Conservation (phyloP, 2,329 filamentous ascomycete species). For the Fusarium tupiense region DNA sequence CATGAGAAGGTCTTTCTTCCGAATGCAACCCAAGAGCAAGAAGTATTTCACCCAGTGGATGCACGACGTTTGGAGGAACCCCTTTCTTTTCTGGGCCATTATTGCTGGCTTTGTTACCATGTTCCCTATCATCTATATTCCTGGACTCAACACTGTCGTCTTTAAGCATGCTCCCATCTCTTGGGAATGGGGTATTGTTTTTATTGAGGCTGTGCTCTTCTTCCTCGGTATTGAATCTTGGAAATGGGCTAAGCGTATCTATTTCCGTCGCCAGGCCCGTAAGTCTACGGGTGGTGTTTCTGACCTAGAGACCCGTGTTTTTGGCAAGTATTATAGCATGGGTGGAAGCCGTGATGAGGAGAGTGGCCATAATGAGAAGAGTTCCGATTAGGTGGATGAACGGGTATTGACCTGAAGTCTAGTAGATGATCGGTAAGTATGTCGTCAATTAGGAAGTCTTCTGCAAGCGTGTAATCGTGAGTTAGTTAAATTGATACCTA, state of each 20-base stretch:
- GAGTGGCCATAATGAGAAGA: conserved; percentile 8
- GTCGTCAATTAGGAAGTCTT: neutral
- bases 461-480: neutral
- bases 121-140: conserved; percentile 65
- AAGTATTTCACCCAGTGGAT: conserved; percentile 73
- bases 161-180: conserved; percentile 67
- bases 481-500: neutral
- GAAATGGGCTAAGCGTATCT: conserved; percentile 67
- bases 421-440: neutral
- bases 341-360: conserved; percentile 37
- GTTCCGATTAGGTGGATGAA: neutral
- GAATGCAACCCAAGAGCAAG: conserved; percentile 72
- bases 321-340: conserved; percentile 46
- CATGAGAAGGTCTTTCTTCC: conserved; percentile 76
- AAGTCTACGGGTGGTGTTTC: conserved; percentile 27
- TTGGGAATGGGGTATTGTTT: conserved; percentile 71
- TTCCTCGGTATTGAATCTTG: conserved; percentile 66
- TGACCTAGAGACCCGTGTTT: conserved; percentile 48
- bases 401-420: neutral
- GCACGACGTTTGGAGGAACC: conserved; percentile 73
- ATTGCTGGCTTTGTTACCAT: conserved; percentile 56
- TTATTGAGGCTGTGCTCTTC: conserved; percentile 64
- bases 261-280: conserved; percentile 47
- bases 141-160: conserved; percentile 64
- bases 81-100: conserved; percentile 74